Evolutionary conservation across 129 eudicot species (phyloP).

Genomic region (carrot (Daucus carota)): DNA sequence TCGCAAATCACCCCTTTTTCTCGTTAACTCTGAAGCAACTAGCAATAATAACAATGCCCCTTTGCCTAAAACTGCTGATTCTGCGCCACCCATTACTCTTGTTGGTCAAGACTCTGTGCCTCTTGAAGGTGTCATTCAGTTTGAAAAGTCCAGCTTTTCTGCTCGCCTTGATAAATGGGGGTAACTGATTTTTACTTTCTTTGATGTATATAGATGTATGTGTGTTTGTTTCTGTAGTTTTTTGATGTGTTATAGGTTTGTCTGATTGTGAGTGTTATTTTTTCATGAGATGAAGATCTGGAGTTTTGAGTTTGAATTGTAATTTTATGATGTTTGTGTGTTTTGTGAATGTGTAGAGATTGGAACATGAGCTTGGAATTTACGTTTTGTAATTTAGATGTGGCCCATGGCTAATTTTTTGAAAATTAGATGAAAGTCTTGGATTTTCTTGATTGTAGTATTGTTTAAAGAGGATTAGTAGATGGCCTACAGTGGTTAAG

Average conservation of each 20-base stretch:
- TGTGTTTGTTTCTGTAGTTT: neutral
- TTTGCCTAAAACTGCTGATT: conserved; percentile 11
- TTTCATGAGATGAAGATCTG: neutral
- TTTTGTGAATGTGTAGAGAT: neutral
- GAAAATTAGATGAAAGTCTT: neutral
- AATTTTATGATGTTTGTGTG: neutral
- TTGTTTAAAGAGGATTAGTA: neutral
- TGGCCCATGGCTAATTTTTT: neutral
- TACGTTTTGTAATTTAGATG: neutral
- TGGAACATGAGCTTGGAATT: neutral
- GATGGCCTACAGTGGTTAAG: neutral
- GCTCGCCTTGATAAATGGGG: conserved; percentile 68
- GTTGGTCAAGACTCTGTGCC: conserved; percentile 60
- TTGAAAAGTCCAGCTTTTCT: conserved; percentile 46
- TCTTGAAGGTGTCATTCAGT: conserved; percentile 94
- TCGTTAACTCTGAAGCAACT: conserved; percentile 36
- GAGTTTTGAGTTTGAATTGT: neutral
- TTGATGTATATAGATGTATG: neutral
- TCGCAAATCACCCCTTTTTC: conserved; percentile 25
- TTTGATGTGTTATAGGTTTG: too few relatives aligned
- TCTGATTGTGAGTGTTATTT: neutral
- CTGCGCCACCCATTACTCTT: conserved; percentile 27
- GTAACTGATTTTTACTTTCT: conserved; percentile 19
- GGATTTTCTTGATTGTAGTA: neutral
- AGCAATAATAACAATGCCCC: neutral